Percentiles rank a stretch among this genome's conserved stretches.
phyloP scores from a whole-genome alignment of 2,329 filamentous ascomycete species.

The Exophiala xenobiotica region DNA sequence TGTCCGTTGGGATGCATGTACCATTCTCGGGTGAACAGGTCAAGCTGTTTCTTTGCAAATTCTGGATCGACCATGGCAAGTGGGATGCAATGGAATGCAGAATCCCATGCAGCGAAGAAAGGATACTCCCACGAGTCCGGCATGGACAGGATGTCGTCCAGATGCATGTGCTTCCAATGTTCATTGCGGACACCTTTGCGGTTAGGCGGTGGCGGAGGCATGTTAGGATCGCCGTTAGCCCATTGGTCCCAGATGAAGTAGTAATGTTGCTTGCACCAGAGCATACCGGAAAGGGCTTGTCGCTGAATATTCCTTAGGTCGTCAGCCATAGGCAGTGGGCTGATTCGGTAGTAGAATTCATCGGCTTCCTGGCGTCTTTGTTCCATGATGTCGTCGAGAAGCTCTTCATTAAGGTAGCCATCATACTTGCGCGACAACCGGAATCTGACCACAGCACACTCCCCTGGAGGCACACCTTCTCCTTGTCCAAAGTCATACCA shows the following conservation, averaged over 20 bases:
- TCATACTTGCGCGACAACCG: conserved; percentile 74
- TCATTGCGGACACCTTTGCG: conserved; percentile 80
- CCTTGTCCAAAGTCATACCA: conserved; percentile 92
- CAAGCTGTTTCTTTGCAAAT: conserved; percentile 96
- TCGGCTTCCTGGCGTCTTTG: conserved; percentile 84
- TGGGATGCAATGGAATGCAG: conserved; percentile 93
- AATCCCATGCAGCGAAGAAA: conserved; percentile 97
- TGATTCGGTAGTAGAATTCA: conserved; percentile 92
- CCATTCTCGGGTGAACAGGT: conserved; percentile 95
- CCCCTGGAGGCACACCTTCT: conserved; percentile 81
- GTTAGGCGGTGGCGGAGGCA: conserved; percentile 78
- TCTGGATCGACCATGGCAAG: conserved; percentile 97
- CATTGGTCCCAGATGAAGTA: conserved; percentile 97
- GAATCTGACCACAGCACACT: conserved; percentile 94
- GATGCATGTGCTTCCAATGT: conserved; percentile 91
- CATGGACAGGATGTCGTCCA: conserved; percentile 96
- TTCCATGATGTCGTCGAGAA: conserved; percentile 88
- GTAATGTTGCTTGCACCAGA: conserved; percentile 98
- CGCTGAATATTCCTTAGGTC: conserved; percentile 93
- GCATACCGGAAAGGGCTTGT: conserved; percentile 92
- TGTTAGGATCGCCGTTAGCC: conserved; percentile 88
- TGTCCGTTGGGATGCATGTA: conserved; percentile 98
- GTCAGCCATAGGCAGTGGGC: conserved; percentile 87
- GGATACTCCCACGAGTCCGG: conserved; percentile 98
- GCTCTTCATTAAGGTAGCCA: conserved; percentile 83